These are phyloP conservation scores for Aulographum hederae DNA, from an alignment of 2,329 filamentous ascomycete genomes.

Conservation along the genomic window DNA sequence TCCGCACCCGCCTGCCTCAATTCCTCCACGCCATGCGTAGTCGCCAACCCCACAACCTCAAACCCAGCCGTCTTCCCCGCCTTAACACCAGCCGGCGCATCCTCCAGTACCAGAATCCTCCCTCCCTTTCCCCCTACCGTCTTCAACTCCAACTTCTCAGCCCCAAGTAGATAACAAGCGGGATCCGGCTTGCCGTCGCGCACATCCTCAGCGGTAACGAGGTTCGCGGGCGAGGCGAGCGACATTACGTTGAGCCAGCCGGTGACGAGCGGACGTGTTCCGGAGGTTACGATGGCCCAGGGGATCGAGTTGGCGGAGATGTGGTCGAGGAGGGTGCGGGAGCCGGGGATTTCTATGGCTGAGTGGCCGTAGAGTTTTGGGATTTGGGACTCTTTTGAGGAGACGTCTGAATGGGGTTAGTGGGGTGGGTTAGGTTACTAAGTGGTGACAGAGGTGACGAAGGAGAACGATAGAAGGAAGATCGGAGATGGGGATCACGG, in stretches of 20 bases:
- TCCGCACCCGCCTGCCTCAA: conserved; percentile 62
- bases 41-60: conserved; percentile 67
- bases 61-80: conserved; percentile 77
- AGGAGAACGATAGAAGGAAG: background rate
- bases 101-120: conserved; percentile 62
- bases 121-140: conserved; percentile 68
- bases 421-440: conserved; percentile 2
- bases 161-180: conserved; percentile 25
- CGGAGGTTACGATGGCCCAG: conserved; percentile 62
- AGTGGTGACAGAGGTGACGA: conserved; percentile 4
- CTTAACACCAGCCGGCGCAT: conserved; percentile 69
- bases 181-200: conserved; percentile 30
- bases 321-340: conserved; percentile 47
- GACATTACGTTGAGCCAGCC: conserved; percentile 32
- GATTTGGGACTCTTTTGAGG: conserved; percentile 57
- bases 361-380: conserved; percentile 60
- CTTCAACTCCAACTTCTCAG: conserved; percentile 8
- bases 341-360: conserved; percentile 73
- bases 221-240: conserved; percentile 24
- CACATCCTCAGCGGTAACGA: conserved; percentile 33
- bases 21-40: conserved; percentile 60
- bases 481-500: conserved; percentile 1
- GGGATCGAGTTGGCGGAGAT: conserved; percentile 44
- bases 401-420: conserved; percentile 43
- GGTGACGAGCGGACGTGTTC: conserved; percentile 26